Conservation (phyloP, 768 basidiomycete genomes). For the Trametes elegans region DNA sequence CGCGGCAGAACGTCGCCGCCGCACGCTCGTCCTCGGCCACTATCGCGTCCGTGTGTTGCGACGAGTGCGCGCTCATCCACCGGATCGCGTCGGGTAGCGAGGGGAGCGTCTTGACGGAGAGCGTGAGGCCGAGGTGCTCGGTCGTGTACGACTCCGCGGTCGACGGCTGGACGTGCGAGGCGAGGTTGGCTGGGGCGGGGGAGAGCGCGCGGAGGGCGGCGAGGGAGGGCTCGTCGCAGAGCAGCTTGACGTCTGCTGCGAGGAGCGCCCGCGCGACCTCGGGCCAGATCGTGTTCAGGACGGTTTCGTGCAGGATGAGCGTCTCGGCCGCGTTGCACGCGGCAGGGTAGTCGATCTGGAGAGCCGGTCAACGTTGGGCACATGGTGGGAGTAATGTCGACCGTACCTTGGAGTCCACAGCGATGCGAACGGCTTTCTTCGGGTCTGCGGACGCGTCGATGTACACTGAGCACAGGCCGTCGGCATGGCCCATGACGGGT, state of each 20-base stretch:
- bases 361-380: not conserved
- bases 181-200: slow-evolving; percentile 33
- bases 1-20: slow-evolving; percentile 74
- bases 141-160: slow-evolving; percentile 70
- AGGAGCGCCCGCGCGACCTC: slow-evolving; percentile 73
- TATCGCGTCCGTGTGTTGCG: slow-evolving; percentile 94
- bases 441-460: slow-evolving; percentile 79
- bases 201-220: slow-evolving; percentile 46
- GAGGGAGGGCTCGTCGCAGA: slow-evolving; percentile 73
- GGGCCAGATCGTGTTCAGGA: slow-evolving; percentile 78
- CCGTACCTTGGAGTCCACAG: slow-evolving; percentile 85
- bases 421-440: slow-evolving; percentile 78
- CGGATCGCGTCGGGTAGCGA: slow-evolving; percentile 73
- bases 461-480: slow-evolving; percentile 90
- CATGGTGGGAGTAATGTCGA: not conserved
- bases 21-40: slow-evolving; percentile 74
- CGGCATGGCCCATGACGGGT: slow-evolving; percentile 98
- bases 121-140: slow-evolving; percentile 83
- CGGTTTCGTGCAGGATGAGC: slow-evolving; percentile 75
- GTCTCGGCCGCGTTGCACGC: slow-evolving; percentile 95
- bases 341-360: slow-evolving; percentile 88
- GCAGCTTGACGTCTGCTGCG: slow-evolving; percentile 64
- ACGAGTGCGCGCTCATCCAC: slow-evolving; percentile 91
- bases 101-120: slow-evolving; percentile 76
- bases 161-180: slow-evolving; percentile 51